Conservation (phyloP, 208 protist species). For the Porcisia hertigi region DNA sequence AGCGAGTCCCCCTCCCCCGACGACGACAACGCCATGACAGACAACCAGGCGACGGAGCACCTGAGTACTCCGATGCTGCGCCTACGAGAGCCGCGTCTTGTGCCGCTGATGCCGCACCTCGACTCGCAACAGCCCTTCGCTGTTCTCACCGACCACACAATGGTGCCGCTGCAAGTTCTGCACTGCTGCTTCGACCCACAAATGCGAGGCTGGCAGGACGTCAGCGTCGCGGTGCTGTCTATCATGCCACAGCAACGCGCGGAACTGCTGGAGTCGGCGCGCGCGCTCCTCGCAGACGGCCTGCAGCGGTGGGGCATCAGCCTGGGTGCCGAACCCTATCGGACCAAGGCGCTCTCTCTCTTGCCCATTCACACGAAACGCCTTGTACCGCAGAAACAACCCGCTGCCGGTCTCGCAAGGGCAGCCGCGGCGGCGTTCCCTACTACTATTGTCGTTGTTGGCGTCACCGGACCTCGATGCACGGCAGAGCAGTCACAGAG, state of each 20-base stretch:
- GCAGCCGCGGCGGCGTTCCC: constrained; percentile 36
- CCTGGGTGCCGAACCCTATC: constrained; percentile 40
- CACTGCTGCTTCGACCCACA: constrained; percentile 89
- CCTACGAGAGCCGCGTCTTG: constrained; percentile 44
- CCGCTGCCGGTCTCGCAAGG: background rate
- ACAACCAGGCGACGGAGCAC: background rate
- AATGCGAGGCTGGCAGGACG: constrained; percentile 75
- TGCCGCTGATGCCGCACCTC: constrained; percentile 40
- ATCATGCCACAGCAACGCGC: constrained; percentile 70
- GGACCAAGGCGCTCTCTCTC: constrained; percentile 55
- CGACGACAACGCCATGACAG: background rate
- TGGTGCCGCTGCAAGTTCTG: constrained; percentile 80
- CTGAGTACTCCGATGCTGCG: constrained; percentile 2
- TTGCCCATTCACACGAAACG: constrained; percentile 64
- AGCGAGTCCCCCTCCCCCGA: no score
- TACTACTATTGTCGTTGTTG: constrained; percentile 63
- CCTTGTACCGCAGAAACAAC: background rate
- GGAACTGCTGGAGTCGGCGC: constrained; percentile 51
- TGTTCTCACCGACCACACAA: constrained; percentile 54
- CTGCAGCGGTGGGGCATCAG: constrained; percentile 72
- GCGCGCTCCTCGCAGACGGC: constrained; percentile 31
- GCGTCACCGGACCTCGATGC: constrained; percentile 43
- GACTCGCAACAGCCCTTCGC: constrained; percentile 80
- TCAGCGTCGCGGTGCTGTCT: constrained; percentile 58
- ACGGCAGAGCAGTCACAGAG: constrained; percentile 50